A percentile compares a stretch with the other conserved stretches of the same genome.
Evolutionary conservation across 805 yeast genomes (phyloP).

Genomic region (Clavispora fructus): DNA sequence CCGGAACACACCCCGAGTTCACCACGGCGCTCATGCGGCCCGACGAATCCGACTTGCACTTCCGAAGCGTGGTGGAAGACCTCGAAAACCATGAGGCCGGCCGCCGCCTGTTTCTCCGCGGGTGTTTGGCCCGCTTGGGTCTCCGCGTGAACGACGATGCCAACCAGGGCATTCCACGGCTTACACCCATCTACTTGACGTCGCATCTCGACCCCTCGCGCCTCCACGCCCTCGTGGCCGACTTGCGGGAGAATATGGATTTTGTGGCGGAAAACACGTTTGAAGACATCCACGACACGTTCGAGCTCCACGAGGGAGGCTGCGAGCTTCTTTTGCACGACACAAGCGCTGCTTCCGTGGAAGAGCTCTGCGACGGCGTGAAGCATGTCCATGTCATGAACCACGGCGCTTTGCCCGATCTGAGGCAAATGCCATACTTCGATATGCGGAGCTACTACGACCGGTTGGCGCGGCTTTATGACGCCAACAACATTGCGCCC

Average conservation of each 20-base stretch:
- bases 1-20: constrained; percentile 91
- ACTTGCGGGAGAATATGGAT: constrained; percentile 34
- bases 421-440: constrained; percentile 66
- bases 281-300: constrained; percentile 55
- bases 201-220: constrained; percentile 32
- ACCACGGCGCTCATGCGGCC: constrained; percentile 46
- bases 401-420: constrained; percentile 42
- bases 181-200: constrained; percentile 62
- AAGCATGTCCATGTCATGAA: constrained; percentile 51
- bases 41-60: constrained; percentile 22
- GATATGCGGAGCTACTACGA: constrained; percentile 53
- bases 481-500: constrained; percentile 5
- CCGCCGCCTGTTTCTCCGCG: constrained; percentile 54
- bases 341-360: constrained; percentile 3
- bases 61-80: constrained; percentile 23
- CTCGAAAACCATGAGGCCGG: constrained; percentile 40
- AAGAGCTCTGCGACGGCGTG: constrained; percentile 24
- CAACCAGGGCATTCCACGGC: constrained; percentile 49
- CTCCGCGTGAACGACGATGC: constrained; percentile 56
- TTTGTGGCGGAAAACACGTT: constrained; percentile 25
- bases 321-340: constrained; percentile 4
- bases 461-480: constrained; percentile 31
- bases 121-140: constrained; percentile 55
- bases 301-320: constrained; percentile 37
- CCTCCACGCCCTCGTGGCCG: constrained; percentile 29